Base-by-base conservation (phyloP, 495 filamentous ascomycete species). In the Aspergillus cavernicola region DNA sequence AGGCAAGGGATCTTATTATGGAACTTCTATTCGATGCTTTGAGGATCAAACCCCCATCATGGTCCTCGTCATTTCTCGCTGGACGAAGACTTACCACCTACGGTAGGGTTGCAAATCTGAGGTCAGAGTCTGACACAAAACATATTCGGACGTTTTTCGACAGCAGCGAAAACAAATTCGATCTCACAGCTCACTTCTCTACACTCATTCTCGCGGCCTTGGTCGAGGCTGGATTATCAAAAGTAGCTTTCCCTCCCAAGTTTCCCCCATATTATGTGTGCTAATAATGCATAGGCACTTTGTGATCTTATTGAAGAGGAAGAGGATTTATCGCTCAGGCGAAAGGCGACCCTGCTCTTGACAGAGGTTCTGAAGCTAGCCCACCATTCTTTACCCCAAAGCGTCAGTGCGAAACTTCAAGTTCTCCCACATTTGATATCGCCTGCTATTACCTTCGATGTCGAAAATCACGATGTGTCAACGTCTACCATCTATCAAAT, bases 11-110 rank as follows among this genome's bases (percentile, higher is more conserved):
- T 72, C 67, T 74, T 20, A 79, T 97, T 37, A 74, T 97, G 56
- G 93, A 97, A 60, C 73, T 98, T 6, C 71, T 98, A 36, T 96
- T 92, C 66, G 90, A 92, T 52, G 82, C 97, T 19, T 77, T 98
- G 53, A 85, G 90, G 37, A 96, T 98, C 64, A 97, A 96, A 62
- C 85, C 91, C 18, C 93, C 93, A 6, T 92, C 90, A 0, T 98
- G 95, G 95, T 92, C 92, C 22, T 90, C 90, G 1, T 95, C 90
- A 16, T 98, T 96, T 63, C 80, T 98, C 39, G 93, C 95, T 32
- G 93, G 95, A 6, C 80, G 93, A 57, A 77, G 95, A 48, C 80
- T 97, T 29, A 98, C 93, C 13, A 97, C 90, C 0, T 97, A 97
- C 66, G 91, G 90, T 13, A 81, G 95, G 59, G 91, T 97, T 28